Percentiles rank a stretch among this genome's conserved stretches.
Evolutionary conservation across 495 filamentous ascomycete species (phyloP).

Genomic region (Rostrohypoxylon terebratum): DNA sequence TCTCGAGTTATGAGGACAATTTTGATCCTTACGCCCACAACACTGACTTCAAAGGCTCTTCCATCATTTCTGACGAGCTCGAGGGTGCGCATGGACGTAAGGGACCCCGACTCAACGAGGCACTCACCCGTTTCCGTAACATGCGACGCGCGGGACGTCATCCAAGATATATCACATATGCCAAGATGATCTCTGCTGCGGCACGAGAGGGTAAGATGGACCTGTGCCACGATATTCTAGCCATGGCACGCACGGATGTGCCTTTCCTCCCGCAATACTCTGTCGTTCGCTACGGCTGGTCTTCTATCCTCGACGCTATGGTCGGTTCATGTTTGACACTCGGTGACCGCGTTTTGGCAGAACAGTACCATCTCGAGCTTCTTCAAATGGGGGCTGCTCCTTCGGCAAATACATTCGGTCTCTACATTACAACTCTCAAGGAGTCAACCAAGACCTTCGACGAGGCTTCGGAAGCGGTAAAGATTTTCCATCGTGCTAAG

Average conservation of each 20-base stretch:
- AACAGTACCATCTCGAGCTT: slow-evolving; percentile 89
- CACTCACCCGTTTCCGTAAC: slow-evolving; percentile 84
- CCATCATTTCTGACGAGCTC: slow-evolving; percentile 86
- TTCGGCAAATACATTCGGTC: slow-evolving; percentile 95
- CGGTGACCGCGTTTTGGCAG: slow-evolving; percentile 81
- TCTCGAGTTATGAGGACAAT: slow-evolving; percentile 73
- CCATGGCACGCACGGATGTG: slow-evolving; percentile 87
- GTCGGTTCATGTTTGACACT: slow-evolving; percentile 89
- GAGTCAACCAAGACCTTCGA: slow-evolving; percentile 97
- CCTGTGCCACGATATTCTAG: slow-evolving; percentile 85
- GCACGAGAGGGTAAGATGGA: slow-evolving; percentile 83
- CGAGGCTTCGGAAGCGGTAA: slow-evolving; percentile 94
- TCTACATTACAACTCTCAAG: slow-evolving; percentile 98
- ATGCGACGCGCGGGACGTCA: slow-evolving; percentile 92
- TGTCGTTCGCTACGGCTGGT: slow-evolving; percentile 92
- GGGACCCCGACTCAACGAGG: slow-evolving; percentile 79
- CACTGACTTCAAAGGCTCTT: slow-evolving; percentile 92
- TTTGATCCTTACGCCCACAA: slow-evolving; percentile 90
- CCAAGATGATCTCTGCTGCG: slow-evolving; percentile 91
- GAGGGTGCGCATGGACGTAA: slow-evolving; percentile 77
- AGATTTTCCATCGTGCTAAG: slow-evolving; percentile 94
- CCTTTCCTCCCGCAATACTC: slow-evolving; percentile 83
- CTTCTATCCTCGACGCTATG: slow-evolving; percentile 94
- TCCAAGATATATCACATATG: slow-evolving; percentile 94
- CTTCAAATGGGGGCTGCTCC: slow-evolving; percentile 87